Base-by-base conservation (phyloP, 306 rosid species). In the Cucumis hystrix region DNA sequence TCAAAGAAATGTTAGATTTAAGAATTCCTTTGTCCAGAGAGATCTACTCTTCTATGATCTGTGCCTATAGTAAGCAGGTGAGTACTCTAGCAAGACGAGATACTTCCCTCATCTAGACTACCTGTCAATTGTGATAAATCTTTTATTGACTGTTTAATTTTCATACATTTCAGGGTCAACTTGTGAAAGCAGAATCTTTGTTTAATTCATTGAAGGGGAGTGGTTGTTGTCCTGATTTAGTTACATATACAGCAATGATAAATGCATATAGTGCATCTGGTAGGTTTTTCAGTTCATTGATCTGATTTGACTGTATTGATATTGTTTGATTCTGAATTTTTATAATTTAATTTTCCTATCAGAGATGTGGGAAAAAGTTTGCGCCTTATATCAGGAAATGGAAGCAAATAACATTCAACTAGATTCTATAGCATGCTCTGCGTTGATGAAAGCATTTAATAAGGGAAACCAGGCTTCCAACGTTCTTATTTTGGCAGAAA, bases 51-150 rank as follows among this genome's bases (percentile, higher is more conserved):
- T 87, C 98, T 30, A 79, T 82, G 79, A 87, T 94, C 62, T 83
- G 91, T 84, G 95, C 95, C 77, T 87, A 87, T 82, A 94, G 92
- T 88, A 92, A 89, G 83, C 93, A 84, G 91, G 98, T 83, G 81
- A 85, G 87, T 80, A 57, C 63, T 72, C 79, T 62, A 75, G 58
- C 77, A 66, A 76, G 60, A 70, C 75, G 57, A 73, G 60, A 64
- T 77, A 62, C 82, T 49, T 81, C 30, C 62, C 69, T 76, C 33
- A 9, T 33, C 4, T 80, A 52, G 72, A 79, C 49, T 80, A 65
- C 74, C 41, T 14, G 18, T 72, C 30, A 76, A 55, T 73, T 54
- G 66, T 28, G 52, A 12, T 47, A 55, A 72, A 17, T 82, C 62
- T 65, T 61, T 61, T 33, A 18, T 58, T 75, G 15, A 45, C 51